A percentile compares a stretch with the other conserved stretches of the same genome.
These are phyloP conservation scores for Trichoderma sp. DNA, from an alignment of 2,329 filamentous ascomycete species.

Conservation along the genomic window DNA sequence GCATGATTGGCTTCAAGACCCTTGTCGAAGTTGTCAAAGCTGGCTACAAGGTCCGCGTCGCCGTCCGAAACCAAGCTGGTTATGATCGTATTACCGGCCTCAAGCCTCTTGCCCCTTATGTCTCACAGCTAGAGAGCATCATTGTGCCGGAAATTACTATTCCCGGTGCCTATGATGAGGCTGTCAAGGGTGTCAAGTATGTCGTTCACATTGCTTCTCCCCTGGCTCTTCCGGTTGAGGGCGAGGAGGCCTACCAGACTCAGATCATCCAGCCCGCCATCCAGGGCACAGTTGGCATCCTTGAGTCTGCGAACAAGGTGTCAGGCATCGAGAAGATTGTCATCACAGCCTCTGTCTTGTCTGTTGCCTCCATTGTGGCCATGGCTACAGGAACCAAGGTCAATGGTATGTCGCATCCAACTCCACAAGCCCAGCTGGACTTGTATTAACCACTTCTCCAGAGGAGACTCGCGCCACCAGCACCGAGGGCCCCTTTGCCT, in stretches of 20 bases:
- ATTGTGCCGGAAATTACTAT: slow-evolving; percentile 38
- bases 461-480: not conserved
- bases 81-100: slow-evolving; percentile 21
- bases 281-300: slow-evolving; percentile 36
- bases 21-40: slow-evolving; percentile 26
- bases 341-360: slow-evolving; percentile 40
- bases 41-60: slow-evolving; percentile 31
- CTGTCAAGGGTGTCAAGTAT: slow-evolving; percentile 37
- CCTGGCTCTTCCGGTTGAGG: not conserved
- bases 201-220: slow-evolving; percentile 36
- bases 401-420: slow-evolving; percentile 5
- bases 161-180: slow-evolving; percentile 39
- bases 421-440: not conserved
- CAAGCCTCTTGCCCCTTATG: slow-evolving; percentile 4
- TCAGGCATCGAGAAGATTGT: slow-evolving; percentile 39
- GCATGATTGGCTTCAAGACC: slow-evolving; percentile 31
- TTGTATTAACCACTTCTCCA: not conserved
- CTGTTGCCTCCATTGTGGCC: slow-evolving; percentile 19
- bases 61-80: slow-evolving; percentile 27
- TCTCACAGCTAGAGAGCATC: slow-evolving; percentile 25
- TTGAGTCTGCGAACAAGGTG: slow-evolving; percentile 36
- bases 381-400: not conserved
- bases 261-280: slow-evolving; percentile 35
- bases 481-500: slow-evolving; percentile 28
- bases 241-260: slow-evolving; percentile 14